Conservation (phyloP, 2,329 filamentous ascomycete species). For the Colletotrichum melonis region DNA sequence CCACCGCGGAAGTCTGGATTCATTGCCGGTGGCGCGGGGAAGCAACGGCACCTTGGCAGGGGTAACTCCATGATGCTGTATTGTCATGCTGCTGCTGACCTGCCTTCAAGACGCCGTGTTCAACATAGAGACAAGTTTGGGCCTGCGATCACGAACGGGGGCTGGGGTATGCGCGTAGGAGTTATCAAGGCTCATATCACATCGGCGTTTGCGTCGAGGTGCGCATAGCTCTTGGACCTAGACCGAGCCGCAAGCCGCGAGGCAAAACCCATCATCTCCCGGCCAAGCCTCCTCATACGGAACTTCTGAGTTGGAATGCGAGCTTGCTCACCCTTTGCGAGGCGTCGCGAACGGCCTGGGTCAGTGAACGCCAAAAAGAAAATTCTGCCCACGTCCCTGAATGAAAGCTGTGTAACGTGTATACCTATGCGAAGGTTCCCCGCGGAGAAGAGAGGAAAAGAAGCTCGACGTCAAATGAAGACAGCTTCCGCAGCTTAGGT, state of each 20-base stretch:
- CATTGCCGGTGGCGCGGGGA: slow-evolving; percentile 11
- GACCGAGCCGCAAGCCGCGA: neutral
- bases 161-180: neutral
- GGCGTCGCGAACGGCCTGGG: neutral
- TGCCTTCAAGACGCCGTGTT: neutral
- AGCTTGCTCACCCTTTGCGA: neutral
- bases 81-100: neutral
- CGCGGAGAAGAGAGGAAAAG: neutral
- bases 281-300: neutral
- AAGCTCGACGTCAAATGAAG: slow-evolving; percentile 2
- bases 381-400: neutral
- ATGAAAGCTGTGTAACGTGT: neutral
- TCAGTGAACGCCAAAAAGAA: neutral
- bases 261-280: neutral
- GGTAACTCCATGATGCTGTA: neutral
- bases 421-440: neutral
- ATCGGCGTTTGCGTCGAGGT: neutral
- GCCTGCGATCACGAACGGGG: neutral
- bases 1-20: neutral
- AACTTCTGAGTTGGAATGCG: neutral
- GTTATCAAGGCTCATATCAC: neutral
- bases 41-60: slow-evolving; percentile 8
- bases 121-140: neutral
- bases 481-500: slow-evolving; percentile 3
- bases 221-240: neutral